These are phyloP conservation scores for Daldinia vernicosa DNA, from an alignment of 495 filamentous ascomycete genomes.

Conservation along the genomic window DNA sequence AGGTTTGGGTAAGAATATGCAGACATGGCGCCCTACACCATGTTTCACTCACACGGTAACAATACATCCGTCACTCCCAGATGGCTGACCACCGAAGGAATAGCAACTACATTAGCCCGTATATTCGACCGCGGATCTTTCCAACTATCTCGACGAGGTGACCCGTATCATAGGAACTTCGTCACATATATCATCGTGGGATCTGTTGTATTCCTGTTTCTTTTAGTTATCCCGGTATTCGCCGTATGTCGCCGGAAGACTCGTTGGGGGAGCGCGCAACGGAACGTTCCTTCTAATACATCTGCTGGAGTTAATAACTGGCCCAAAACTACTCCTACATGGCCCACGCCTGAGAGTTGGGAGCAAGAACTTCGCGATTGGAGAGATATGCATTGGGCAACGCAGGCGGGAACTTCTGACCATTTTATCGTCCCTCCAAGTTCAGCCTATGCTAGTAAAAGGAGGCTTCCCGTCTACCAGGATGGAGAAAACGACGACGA, in stretches of 20 bases:
- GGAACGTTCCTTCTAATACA: neutral
- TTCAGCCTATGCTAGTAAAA: neutral
- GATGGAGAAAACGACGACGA: neutral
- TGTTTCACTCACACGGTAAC: neutral
- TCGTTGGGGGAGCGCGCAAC: neutral
- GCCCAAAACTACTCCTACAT: neutral
- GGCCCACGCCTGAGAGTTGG: neutral
- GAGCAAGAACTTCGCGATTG: neutral
- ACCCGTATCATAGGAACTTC: neutral
- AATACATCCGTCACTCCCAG: neutral
- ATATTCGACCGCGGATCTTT: neutral
- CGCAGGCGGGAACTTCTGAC: neutral
- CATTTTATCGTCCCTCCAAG: neutral
- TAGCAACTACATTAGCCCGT: neutral
- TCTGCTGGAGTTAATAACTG: no score
- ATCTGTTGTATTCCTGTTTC: neutral
- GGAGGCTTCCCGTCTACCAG: neutral
- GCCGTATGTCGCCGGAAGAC: neutral
- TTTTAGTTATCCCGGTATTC: neutral
- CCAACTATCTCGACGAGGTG: neutral
- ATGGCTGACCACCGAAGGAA: neutral
- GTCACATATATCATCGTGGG: neutral
- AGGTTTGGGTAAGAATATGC: neutral
- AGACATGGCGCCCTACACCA: neutral
- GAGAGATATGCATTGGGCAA: neutral